Percentiles rank a stretch among this genome's conserved stretches.
Evolutionary conservation across 495 filamentous ascomycete genomes (phyloP).

Genomic region (Penicillium tannophilum): DNA sequence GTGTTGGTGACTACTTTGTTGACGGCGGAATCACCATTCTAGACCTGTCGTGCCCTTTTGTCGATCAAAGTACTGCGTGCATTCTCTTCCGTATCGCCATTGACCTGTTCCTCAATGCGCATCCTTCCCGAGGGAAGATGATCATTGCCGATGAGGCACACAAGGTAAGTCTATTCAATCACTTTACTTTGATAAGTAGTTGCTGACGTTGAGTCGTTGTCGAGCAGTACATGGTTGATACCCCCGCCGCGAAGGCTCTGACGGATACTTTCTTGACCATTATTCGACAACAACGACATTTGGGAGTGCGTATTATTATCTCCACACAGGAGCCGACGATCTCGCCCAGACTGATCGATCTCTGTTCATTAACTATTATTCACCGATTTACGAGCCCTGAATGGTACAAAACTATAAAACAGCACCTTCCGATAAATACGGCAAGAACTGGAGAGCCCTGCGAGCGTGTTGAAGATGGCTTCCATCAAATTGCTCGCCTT

Average conservation of each 20-base stretch:
- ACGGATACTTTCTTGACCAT: conserved; percentile 64
- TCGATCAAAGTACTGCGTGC: background rate
- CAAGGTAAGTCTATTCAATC: background rate
- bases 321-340: conserved; percentile 83
- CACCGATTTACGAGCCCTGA: conserved; percentile 73
- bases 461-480: conserved; percentile 34
- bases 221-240: conserved; percentile 50
- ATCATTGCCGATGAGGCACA: background rate
- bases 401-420: conserved; percentile 45
- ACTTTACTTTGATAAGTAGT: background rate
- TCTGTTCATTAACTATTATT: conserved; percentile 73
- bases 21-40: background rate
- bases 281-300: conserved; percentile 72
- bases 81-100: background rate
- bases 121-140: background rate
- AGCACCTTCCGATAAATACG: background rate
- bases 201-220: background rate
- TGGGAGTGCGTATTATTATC: conserved; percentile 65
- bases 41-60: background rate
- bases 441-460: background rate
- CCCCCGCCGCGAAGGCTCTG: conserved; percentile 47
- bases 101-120: background rate
- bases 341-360: conserved; percentile 64
- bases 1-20: background rate
- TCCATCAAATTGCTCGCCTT: conserved; percentile 58